Base-by-base conservation (phyloP, 78 protist species). In the Speleostelium caveatum region DNA sequence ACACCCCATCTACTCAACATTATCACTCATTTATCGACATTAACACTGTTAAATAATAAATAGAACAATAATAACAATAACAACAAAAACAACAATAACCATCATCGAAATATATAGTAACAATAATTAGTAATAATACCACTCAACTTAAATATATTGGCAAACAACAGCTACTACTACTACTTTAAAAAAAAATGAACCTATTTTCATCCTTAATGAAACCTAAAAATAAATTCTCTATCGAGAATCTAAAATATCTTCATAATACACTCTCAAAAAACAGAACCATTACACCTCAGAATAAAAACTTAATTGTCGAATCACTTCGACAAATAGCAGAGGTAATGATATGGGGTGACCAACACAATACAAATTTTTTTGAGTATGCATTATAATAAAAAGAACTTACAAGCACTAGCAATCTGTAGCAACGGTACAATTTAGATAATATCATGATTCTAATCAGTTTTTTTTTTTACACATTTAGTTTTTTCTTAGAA, bases 271-370 rank as follows among this genome's bases (percentile, higher is more conserved):
- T 92, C 36, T 51, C 38, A 49, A 78, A 83, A 39, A 80, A 92
- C 24, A 62, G 55, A 38, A 35, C 41, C 6, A 75, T 93, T 33
- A 86, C 79, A 17, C 76, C 60, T 22, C 66, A 63, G 42, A 86
- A 95, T 49, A 42, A 86, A 19, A 63, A 59, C 38, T 62, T 59
- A 32, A 49, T 97, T 49, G 86, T 97, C 14, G 97, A 96, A 74
- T 51, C 94, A 10, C 90, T 97, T 0, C 68, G 95, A 36, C 80
- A 80, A 66, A 67, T 96, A 24, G 95, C 97, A 21, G 99, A 97
- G 74, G 87, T 96, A 3, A 59, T 96, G 68, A 90, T 96, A 45
- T 97, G 99, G 99, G 97, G 98, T 68, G 99, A 97, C 55, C 96
- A 96, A 93, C 74, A 97, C 86, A 80, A 94, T 69, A n/a, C 26